Base-by-base conservation (phyloP, 306 rosid species). In the Casuarina cunninghamiana region DNA sequence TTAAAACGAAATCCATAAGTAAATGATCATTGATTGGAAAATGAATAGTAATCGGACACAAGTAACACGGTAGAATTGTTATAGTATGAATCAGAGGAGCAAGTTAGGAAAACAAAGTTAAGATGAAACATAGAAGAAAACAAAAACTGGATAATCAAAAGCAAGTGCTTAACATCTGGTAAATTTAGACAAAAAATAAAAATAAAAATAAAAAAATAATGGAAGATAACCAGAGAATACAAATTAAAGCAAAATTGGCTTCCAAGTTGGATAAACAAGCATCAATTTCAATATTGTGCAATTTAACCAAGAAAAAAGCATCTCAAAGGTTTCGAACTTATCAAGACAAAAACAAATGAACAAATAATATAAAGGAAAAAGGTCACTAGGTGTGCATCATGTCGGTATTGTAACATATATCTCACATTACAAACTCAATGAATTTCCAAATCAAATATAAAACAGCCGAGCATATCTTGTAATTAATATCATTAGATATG, bases 1-100 rank as follows among this genome's bases (percentile, higher is more conserved):
- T 72, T n/a, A 78, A 86, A 3, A 69, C 4, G n/a, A 21, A 69
- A 37, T 74, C 73, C 9, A 69, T 79, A 74, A 41, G 21, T 41
- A 48, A 69, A 66, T 77, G 75, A 82, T 68, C 35, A 72, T 55
- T 77, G 53, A 74, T 58, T 74, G 60, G 62, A 26, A 66, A 15
- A 41, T 42, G 71, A 39, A 17, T n/a, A 39, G 49, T 17, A 17
- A 66, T 43, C 41, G 35, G 35, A 41, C 48, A 41, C 10, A 16
- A 13, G 16, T 62, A 19, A 19, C 62, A 55, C 62, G 19, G 71
- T 66, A 66, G 32, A 10, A 58, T 58, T 26, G 45, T 6, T 39
- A 66, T 39, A 66, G 26, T 6, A 60, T n/a, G 3, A 43, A 66
- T 8, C 17, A n/a, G 17, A 41, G 71, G 71, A 41, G 32, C 4